Base-by-base conservation (phyloP, 2,329 filamentous ascomycete genomes). In the Trichothecium roseum region DNA sequence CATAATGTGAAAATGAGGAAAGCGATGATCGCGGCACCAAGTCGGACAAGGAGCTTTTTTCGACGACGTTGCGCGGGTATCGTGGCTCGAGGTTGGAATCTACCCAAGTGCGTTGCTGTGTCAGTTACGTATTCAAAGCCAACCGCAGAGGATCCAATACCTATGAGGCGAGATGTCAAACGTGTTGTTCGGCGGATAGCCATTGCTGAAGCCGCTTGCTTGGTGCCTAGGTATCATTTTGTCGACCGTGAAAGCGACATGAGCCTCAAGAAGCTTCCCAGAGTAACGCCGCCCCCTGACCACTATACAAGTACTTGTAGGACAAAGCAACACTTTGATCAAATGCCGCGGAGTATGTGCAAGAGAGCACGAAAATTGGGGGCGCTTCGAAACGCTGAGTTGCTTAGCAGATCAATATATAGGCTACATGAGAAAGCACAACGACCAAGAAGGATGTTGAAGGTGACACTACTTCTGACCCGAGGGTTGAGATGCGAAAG, bases 101-200 rank as follows among this genome's bases (percentile, higher is more conserved):
- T 60, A 32, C n/a, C 27, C 20, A 6, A 26, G n/a, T 8, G 29
- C 26, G 17, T 14, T 20, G 15, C 16, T 17, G 17, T 37, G 17
- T 37, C 29, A 37, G 18, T 18, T 15, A 22, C 28, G 32, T 12
- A 15, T 18, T 29, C n/a, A 15, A 34, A 16, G 2, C 16, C n/a
- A 28, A 28, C 24, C 33, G 14, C 9, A 18, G 27, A 53, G 10
- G 10, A 6, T 24, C 6, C 10, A 71, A 52, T 74, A 94, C 83
- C 85, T 84, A 59, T 94, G 86, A 47, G 86, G 84, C 48, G 84
- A 86, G 52, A 93, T 88, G 46, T 86, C 85, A 56, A 94, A 89
- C 31, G 81, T 84, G 53, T 80, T 80, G 41, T 72, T 74, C 44
- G 79, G 72, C 44, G 83, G 81, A 58, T 88, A 88, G 54, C 86